These are phyloP conservation scores for Lactuca sativa DNA, from an alignment of 129 eudicot genomes.

Conservation along the genomic window DNA sequence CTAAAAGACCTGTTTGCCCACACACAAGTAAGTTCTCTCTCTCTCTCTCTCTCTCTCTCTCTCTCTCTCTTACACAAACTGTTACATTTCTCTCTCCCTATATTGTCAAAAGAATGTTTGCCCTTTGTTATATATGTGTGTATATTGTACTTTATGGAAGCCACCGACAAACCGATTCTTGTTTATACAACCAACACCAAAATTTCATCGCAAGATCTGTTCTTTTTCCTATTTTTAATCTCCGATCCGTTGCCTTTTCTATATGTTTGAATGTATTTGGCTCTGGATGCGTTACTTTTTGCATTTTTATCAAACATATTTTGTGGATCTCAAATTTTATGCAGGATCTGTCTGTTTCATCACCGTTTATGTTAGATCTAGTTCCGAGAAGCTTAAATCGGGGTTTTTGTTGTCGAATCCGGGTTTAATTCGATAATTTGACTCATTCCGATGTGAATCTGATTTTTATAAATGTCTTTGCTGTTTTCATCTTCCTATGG, in stretches of 20 bases:
- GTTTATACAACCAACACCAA: neutral
- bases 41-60: constrained; percentile 22
- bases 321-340: neutral
- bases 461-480: neutral
- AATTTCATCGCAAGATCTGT: constrained; percentile 13
- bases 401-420: constrained; percentile 8
- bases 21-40: constrained; percentile 72
- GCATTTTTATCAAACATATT: neutral
- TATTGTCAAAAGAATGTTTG: constrained; percentile 9
- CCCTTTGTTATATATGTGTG: constrained; percentile 1
- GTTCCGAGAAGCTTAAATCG: neutral
- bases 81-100: constrained; percentile 21
- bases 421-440: neutral
- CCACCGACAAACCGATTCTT: constrained; percentile 4
- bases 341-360: constrained; percentile 5
- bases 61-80: constrained; percentile 17
- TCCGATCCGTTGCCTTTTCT: neutral
- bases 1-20: constrained; percentile 55
- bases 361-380: constrained; percentile 17
- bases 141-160: constrained; percentile 4
- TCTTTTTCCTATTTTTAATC: neutral
- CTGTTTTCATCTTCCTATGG: neutral
- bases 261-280: neutral
- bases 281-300: neutral
- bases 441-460: too few relatives aligned